A percentile compares a stretch with the other conserved stretches of the same genome.
Evolutionary conservation across 352 stramenopile species (phyloP).

Genomic region (Phytophthora vignae): DNA sequence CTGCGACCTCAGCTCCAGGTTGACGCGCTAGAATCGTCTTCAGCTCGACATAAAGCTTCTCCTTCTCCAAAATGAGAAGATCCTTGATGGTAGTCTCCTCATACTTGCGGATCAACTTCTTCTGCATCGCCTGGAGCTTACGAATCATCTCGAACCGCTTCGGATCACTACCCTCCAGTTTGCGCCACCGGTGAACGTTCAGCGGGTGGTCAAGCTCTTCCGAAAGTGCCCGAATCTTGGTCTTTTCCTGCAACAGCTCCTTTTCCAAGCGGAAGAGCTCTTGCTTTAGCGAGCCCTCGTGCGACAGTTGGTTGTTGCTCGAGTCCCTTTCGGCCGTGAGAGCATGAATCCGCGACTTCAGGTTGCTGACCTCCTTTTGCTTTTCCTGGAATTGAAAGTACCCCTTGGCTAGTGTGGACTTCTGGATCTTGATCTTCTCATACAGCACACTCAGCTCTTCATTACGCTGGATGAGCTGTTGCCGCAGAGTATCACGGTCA

Average conservation of each 20-base stretch:
- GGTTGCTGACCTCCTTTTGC: conserved; percentile 54
- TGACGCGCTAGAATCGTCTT: conserved; percentile 91
- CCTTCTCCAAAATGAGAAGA: conserved; percentile 85
- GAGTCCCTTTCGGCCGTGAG: conserved; percentile 66
- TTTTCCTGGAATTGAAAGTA: conserved; percentile 81
- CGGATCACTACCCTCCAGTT: conserved; percentile 90
- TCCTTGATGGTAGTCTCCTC: conserved; percentile 77
- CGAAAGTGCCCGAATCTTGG: conserved; percentile 87
- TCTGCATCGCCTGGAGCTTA: conserved; percentile 90
- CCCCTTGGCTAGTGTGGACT: conserved; percentile 85
- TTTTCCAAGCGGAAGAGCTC: conserved; percentile 77
- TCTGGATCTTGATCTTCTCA: conserved; percentile 93
- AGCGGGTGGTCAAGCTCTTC: conserved; percentile 92
- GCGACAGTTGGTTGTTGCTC: conserved; percentile 69
- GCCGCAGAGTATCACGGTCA: conserved; percentile 86
- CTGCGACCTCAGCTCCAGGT: conserved; percentile 85
- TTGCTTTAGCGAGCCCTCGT: conserved; percentile 64
- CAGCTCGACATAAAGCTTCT: conserved; percentile 93
- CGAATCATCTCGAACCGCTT: conserved; percentile 90
- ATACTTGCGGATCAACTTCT: conserved; percentile 85
- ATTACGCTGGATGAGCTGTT: conserved; percentile 90
- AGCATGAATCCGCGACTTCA: conserved; percentile 69
- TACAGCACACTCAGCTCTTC: conserved; percentile 90
- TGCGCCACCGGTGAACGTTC: conserved; percentile 93
- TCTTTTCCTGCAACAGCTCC: conserved; percentile 83